Base-by-base conservation (phyloP, 768 basidiomycete species). In the Leccinum obscurum region DNA sequence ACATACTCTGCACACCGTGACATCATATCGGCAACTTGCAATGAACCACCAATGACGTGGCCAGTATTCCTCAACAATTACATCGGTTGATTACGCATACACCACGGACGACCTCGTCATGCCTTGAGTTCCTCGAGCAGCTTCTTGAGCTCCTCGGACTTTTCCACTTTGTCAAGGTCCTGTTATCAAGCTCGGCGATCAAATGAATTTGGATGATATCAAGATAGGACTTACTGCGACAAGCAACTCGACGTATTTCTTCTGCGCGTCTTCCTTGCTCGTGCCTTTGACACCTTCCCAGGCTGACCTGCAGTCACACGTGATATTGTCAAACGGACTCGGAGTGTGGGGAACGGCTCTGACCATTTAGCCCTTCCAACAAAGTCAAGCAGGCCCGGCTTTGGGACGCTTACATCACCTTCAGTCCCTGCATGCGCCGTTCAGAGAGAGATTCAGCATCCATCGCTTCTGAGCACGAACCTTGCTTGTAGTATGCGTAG, bases 401-500 rank as follows among this genome's bases (percentile, higher is more conserved):
- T 77, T 26, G 73, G 0, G 55, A 77, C 86, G 72, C 82, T 88
- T 65, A 82, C 81, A 73, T 95, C 88, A 54, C 95, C 94, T 39
- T 85, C 70, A 7, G 80, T 93, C 50, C 84, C 93, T 94, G 56
- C 8, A 52, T n/a, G 52, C 22, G 4, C n/a, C n/a, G 13, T 26
- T 62, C 52, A 61, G 52, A 6, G 44, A 6, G 34, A 30, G 37
- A 28, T 30, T 52, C 54, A 37, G 49, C 51, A 3, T 37, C 52
- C n/a, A 35, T 37, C 34, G 55, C 63, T 58, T 58, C 32, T 3
- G 6, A 24, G 24, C 22, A 57, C 73, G 50, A 57, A 89, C 93
- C 93, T 82, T 96, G 95, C 83, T 98, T 99, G 85, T 81, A 98
- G 75, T 88, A 85, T 66, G 81, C 83, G 81, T 98, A 99, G 82